phyloP scores from a whole-genome alignment of 2,329 filamentous ascomycete species.

The Cercospora beticola region DNA sequence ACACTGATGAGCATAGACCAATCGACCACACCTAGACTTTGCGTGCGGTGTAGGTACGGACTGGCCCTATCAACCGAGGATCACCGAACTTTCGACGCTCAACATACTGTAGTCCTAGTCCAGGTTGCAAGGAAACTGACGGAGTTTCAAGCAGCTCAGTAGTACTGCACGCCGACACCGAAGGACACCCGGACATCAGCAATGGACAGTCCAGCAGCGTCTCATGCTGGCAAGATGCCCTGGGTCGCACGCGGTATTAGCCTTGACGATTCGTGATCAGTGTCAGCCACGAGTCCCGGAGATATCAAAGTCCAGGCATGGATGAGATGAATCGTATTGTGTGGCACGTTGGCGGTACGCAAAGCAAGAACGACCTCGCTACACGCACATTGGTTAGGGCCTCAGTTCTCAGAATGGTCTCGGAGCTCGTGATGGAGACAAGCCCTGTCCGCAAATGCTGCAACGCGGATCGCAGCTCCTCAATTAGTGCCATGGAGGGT shows the following conservation, averaged over 20 bases:
- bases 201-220: not conserved
- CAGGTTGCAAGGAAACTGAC: not conserved
- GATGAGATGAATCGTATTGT: not conserved
- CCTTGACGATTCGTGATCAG: not conserved
- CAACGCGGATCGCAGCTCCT: not conserved
- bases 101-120: not conserved
- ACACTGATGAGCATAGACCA: not conserved
- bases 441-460: not conserved
- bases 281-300: not conserved
- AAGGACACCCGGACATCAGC: not conserved
- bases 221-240: not conserved
- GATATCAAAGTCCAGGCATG: not conserved
- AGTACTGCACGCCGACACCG: not conserved
- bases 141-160: not conserved
- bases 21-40: not conserved
- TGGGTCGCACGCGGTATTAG: not conserved
- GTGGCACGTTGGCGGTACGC: not conserved
- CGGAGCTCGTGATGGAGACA: not conserved
- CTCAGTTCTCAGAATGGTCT: not conserved
- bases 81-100: not conserved
- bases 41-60: not conserved
- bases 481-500: not conserved
- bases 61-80: not conserved
- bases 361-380: not conserved
- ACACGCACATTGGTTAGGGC: not conserved